Percentiles rank a stretch among this genome's conserved stretches.
These are phyloP conservation scores for Metschnikowia matae DNA, from an alignment of 805 yeast genomes.

Conservation along the genomic window DNA sequence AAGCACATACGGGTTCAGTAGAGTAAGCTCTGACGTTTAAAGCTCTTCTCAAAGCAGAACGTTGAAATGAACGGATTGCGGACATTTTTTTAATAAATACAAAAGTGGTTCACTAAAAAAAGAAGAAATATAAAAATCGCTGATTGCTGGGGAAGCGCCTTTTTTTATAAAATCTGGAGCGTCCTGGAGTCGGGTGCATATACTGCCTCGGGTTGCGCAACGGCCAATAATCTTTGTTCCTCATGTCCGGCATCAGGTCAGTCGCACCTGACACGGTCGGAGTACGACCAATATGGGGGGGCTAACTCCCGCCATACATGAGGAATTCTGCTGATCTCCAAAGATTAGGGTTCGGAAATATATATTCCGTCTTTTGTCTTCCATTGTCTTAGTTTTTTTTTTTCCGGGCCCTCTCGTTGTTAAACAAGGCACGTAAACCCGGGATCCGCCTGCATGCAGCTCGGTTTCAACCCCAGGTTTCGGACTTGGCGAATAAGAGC, in stretches of 20 bases:
- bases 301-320: background rate
- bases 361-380: background rate
- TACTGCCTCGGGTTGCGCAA: slow-evolving; percentile 9
- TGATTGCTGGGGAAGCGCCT: slow-evolving; percentile 12
- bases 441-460: slow-evolving; percentile 10
- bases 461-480: slow-evolving; percentile 20
- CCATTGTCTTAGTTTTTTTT: background rate
- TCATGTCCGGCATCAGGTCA: slow-evolving; percentile 1
- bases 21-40: slow-evolving; percentile 20
- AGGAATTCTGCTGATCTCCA: background rate
- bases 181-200: slow-evolving; percentile 10
- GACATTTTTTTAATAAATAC: slow-evolving; percentile 24
- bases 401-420: background rate
- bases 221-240: slow-evolving; percentile 8
- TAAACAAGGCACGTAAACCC: background rate
- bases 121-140: slow-evolving; percentile 10
- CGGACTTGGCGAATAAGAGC: slow-evolving; percentile 22
- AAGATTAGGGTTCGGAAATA: background rate
- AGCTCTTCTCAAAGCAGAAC: slow-evolving; percentile 26
- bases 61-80: slow-evolving; percentile 35
- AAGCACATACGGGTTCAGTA: slow-evolving; percentile 23
- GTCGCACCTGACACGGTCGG: slow-evolving; percentile 2
- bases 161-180: slow-evolving; percentile 7
- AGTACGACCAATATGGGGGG: background rate
- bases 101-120: slow-evolving; percentile 6